Evolutionary conservation across 2,329 filamentous ascomycete genomes (phyloP), one percentile per base, ranked within the genome.

Genomic region (Penicillium griseofulvum): DNA sequence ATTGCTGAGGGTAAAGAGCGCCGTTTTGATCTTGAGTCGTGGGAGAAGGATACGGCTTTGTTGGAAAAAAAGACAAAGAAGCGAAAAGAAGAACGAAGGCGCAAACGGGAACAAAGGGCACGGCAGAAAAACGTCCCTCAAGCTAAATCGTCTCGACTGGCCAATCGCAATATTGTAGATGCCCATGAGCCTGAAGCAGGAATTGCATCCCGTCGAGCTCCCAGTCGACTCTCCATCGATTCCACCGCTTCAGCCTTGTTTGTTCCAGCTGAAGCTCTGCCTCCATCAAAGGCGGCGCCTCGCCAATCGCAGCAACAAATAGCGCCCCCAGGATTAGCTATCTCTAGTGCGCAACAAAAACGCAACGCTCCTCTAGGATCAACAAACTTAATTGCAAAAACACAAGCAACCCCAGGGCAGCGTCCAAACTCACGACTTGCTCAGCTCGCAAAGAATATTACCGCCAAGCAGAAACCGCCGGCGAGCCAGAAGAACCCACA

Each of bases 21-120:
- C 8, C 52, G 58, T 16, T 76, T 78, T 50, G 65, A 76, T 60
- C 38, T 75, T 11, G 49, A 63, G 17, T 54, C 50, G 8, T 74
- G 68, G 63, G 61, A 74, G 57, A 64, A 60, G 16, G 61, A 60
- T 57, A 9, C 60, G 68, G 44, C 5, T 12, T 7, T 12, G 6
- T 6, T 47, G 26, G 36, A 31, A 36, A 41, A 28, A 16, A 19
- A 42, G n/a, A 49, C 36, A 6, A 11, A 53, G 14, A 29, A 22
- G 19, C 28, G 42, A 50, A 45, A 48, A 50, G 46, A 48, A 28
- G 28, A 24, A 0, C 28, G 49, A 17, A 48, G 38, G 22, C 42
- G 41, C 8, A 33, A 48, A 46, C 37, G 48, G 36, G 33, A 38
- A 5, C 44, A 26, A 41, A 49, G 38, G 16, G 56, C 52, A 39